phyloP scores from a whole-genome alignment of 176 grass and related monocot genomes.

The Triticum timopheevii region DNA sequence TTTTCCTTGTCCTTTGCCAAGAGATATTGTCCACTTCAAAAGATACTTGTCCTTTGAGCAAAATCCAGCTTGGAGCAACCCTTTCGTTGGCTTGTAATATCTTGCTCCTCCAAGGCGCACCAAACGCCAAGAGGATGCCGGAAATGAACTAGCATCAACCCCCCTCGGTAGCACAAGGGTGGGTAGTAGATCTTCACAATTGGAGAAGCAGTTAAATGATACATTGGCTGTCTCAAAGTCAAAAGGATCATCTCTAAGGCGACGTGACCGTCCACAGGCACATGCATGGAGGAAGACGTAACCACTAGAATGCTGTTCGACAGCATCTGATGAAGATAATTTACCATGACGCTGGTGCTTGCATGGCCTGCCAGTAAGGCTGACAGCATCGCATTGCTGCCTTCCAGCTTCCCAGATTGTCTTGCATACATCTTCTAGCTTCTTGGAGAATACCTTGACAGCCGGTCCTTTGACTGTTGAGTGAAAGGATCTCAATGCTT shows the following conservation, averaged over 20 bases:
- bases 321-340: slow-evolving; percentile 32
- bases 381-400: slow-evolving; percentile 84
- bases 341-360: slow-evolving; percentile 66
- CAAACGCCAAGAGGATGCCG: slow-evolving; percentile 62
- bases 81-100: slow-evolving; percentile 92
- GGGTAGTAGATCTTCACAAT: slow-evolving; percentile 85
- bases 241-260: slow-evolving; percentile 86
- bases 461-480: slow-evolving; percentile 90
- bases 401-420: slow-evolving; percentile 92
- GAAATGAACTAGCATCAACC: slow-evolving; percentile 38
- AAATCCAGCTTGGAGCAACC: slow-evolving; percentile 90
- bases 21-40: slow-evolving; percentile 57
- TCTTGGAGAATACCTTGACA: slow-evolving; percentile 57
- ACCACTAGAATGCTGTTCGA: slow-evolving; percentile 68
- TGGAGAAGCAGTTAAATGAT: slow-evolving; percentile 73
- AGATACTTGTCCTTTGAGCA: slow-evolving; percentile 75
- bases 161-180: slow-evolving; percentile 59
- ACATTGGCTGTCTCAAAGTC: slow-evolving; percentile 77
- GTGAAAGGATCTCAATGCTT: slow-evolving; percentile 65
- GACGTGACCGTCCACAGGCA: slow-evolving; percentile 81
- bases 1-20: slow-evolving; percentile 39
- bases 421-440: slow-evolving; percentile 84
- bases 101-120: slow-evolving; percentile 84
- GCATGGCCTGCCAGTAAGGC: slow-evolving; percentile 83
- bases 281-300: slow-evolving; percentile 95